Conservation (phyloP, 1,284 basidiomycete genomes). For the Leccinum angustisporum region DNA sequence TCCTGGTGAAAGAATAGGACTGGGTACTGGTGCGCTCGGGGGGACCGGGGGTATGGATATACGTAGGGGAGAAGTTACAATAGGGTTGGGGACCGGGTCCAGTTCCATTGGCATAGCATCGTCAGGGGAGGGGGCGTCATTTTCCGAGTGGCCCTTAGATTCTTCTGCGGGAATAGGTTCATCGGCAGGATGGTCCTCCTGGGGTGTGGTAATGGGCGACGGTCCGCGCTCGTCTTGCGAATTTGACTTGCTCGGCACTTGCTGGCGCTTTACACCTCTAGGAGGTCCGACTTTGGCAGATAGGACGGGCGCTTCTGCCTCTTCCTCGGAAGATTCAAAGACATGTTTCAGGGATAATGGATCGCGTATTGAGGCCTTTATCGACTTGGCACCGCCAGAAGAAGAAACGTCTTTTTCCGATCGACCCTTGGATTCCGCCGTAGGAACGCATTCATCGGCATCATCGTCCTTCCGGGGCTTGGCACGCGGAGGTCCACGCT, state of each 20-base stretch:
- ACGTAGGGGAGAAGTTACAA: not conserved
- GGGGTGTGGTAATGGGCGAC: conserved; percentile 2
- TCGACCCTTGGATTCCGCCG: not conserved
- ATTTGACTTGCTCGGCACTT: not conserved
- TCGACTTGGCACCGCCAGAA: not conserved
- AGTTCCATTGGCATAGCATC: not conserved
- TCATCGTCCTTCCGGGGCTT: conserved; percentile 1
- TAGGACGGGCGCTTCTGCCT: not conserved
- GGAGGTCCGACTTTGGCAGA: conserved; percentile 30
- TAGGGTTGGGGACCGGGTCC: not conserved
- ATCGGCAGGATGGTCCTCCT: not conserved
- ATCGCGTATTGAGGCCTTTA: not conserved
- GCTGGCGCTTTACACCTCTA: conserved; percentile 22
- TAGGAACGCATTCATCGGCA: not conserved
- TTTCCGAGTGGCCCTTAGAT: not conserved
- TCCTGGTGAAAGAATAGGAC: conserved; percentile 28
- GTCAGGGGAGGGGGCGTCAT: not conserved
- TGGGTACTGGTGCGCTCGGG: not conserved
- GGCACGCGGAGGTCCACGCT: not conserved
- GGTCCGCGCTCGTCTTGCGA: not conserved
- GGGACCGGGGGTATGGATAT: conserved; percentile 3
- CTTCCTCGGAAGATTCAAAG: conserved; percentile 2
- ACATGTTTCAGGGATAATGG: not conserved
- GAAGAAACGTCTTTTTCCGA: not conserved
- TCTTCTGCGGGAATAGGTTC: not conserved